These are phyloP conservation scores for Hyaloscypha variabilis DNA, from an alignment of 495 filamentous ascomycete genomes.

Conservation along the genomic window DNA sequence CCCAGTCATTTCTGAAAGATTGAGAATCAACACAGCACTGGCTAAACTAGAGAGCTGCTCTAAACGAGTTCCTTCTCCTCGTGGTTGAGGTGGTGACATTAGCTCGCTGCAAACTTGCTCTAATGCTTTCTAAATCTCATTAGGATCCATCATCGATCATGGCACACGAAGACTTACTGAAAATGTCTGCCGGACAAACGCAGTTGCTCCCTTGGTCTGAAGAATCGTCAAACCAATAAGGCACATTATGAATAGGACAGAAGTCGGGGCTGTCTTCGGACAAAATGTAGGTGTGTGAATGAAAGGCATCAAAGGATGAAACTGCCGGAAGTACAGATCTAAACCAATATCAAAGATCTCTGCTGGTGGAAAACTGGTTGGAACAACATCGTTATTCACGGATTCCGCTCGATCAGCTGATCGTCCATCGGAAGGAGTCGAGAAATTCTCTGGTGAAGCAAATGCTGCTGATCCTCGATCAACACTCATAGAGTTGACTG, in stretches of 20 bases:
- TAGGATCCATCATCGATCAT: background rate
- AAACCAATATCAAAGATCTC: slow-evolving; percentile 60
- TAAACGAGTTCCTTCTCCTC: slow-evolving; percentile 40
- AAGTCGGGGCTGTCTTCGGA: slow-evolving; percentile 44
- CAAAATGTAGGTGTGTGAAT: slow-evolving; percentile 54
- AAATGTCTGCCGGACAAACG: slow-evolving; percentile 50
- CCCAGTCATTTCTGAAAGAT: slow-evolving; percentile 52
- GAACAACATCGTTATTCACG: slow-evolving; percentile 27
- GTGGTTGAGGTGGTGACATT: slow-evolving; percentile 36
- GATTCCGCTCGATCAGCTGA: slow-evolving; percentile 16
- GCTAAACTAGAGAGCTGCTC: slow-evolving; percentile 49
- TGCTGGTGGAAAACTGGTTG: slow-evolving; percentile 47
- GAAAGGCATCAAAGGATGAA: slow-evolving; percentile 53
- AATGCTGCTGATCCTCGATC: slow-evolving; percentile 34
- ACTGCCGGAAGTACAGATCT: slow-evolving; percentile 54
- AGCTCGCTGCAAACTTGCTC: slow-evolving; percentile 46
- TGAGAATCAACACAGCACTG: slow-evolving; percentile 48
- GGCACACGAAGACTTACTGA: slow-evolving; percentile 35
- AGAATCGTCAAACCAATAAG: slow-evolving; percentile 54
- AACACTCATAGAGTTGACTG: slow-evolving; percentile 31
- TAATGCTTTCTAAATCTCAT: slow-evolving; percentile 38
- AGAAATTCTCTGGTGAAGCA: slow-evolving; percentile 34
- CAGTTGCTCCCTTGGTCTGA: slow-evolving; percentile 50
- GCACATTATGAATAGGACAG: slow-evolving; percentile 52
- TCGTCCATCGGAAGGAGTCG: slow-evolving; percentile 12